Evolutionary conservation across 2,329 filamentous ascomycete species (phyloP).

Genomic region (Cryphonectria naterciae): DNA sequence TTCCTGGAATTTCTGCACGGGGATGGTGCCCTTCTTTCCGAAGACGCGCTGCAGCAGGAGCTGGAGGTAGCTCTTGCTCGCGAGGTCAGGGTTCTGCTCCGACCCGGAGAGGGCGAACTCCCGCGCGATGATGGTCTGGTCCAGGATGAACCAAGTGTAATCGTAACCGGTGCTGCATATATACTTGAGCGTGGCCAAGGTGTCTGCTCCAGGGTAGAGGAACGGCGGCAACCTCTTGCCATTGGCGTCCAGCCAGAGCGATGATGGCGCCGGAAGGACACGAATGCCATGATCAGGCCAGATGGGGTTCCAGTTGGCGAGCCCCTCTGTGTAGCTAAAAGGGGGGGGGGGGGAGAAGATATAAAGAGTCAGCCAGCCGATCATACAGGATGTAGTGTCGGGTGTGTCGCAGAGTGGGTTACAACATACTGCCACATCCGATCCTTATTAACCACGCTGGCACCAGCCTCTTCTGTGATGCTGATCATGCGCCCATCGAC

Average conservation of each 20-base stretch:
- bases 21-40: slow-evolving; percentile 54
- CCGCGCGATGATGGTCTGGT: slow-evolving; percentile 61
- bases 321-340: slow-evolving; percentile 59
- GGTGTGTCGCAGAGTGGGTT: not conserved
- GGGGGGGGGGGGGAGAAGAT: not conserved
- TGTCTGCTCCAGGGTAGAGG: slow-evolving; percentile 62
- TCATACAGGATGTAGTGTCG: not conserved
- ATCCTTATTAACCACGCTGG: slow-evolving; percentile 61
- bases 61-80: slow-evolving; percentile 59
- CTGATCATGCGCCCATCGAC: slow-evolving; percentile 68
- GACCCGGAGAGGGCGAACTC: slow-evolving; percentile 67
- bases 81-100: slow-evolving; percentile 66
- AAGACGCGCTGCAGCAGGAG: slow-evolving; percentile 55
- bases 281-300: slow-evolving; percentile 66
- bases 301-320: slow-evolving; percentile 65
- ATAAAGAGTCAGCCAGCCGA: not conserved
- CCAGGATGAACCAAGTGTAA: slow-evolving; percentile 66
- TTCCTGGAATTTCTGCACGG: slow-evolving; percentile 63
- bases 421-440: slow-evolving; percentile 61
- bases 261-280: slow-evolving; percentile 62
- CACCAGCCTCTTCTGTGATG: slow-evolving; percentile 57
- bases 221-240: slow-evolving; percentile 61
- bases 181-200: slow-evolving; percentile 59
- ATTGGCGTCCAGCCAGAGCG: slow-evolving; percentile 65
- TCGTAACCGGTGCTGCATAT: slow-evolving; percentile 65